These are phyloP conservation scores for Linnemannia exigua DNA, from an alignment of 192 early-diverging fungal species.

Conservation along the genomic window DNA sequence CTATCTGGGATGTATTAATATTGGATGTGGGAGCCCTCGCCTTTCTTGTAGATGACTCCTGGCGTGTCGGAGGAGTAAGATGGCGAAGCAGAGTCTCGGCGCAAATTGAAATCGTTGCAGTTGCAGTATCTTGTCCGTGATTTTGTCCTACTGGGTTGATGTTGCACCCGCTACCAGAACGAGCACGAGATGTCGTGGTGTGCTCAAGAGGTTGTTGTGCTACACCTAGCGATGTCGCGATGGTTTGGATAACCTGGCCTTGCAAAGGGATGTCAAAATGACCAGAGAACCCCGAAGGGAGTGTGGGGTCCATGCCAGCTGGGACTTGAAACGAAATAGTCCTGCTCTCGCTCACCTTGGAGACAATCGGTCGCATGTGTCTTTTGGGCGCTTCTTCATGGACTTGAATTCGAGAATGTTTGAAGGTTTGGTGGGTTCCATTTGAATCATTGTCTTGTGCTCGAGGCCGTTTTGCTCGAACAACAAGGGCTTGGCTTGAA, in stretches of 20 bases:
- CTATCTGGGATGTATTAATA: neutral
- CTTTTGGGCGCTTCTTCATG: neutral
- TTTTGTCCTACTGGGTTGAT: neutral
- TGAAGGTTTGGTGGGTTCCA: neutral
- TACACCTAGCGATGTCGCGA: neutral
- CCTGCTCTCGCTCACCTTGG: neutral
- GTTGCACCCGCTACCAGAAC: neutral
- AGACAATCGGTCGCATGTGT: neutral
- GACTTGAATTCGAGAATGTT: neutral
- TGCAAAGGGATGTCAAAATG: neutral
- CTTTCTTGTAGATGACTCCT: neutral
- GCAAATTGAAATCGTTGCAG: neutral
- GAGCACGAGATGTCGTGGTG: neutral
- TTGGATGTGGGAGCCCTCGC: too few species aligned
- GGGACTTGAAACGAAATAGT: neutral
- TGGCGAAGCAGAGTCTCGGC: neutral
- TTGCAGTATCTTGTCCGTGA: neutral
- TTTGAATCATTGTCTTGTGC: neutral
- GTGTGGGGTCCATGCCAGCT: neutral
- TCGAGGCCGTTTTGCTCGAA: neutral
- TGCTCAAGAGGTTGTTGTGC: neutral
- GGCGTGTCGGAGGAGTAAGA: neutral
- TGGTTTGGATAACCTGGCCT: neutral
- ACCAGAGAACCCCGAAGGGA: neutral
- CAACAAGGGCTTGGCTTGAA: neutral